phyloP scores from a whole-genome alignment of 495 filamentous ascomycete species.

The Daldinia vernicosa region DNA sequence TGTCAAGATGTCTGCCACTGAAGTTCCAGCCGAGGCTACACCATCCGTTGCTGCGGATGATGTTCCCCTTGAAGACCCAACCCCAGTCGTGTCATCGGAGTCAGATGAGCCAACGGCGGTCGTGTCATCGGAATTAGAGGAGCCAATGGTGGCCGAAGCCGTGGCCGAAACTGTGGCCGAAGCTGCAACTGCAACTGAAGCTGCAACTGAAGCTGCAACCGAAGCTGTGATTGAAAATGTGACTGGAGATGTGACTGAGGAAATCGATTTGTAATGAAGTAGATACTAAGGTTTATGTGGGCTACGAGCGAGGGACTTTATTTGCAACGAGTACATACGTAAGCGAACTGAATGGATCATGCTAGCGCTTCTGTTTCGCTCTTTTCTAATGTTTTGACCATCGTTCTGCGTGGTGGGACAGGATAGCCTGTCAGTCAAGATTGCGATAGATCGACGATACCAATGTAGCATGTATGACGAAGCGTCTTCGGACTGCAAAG shows the following conservation, averaged over 20 bases:
- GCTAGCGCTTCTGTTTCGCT: constrained; percentile 9
- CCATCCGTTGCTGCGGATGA: constrained; percentile 28
- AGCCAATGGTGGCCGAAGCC: background rate
- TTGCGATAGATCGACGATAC: constrained; percentile 47
- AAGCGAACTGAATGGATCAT: constrained; percentile 13
- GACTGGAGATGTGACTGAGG: background rate
- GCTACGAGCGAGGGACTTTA: constrained; percentile 3
- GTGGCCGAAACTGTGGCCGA: background rate
- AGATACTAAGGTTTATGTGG: background rate
- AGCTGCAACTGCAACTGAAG: too few relatives aligned
- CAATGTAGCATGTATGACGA: constrained; percentile 36
- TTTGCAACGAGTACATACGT: constrained; percentile 27
- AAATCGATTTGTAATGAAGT: background rate
- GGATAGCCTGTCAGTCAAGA: constrained; percentile 26
- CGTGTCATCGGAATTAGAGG: background rate
- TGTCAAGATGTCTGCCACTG: constrained; percentile 38
- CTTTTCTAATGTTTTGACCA: constrained; percentile 16
- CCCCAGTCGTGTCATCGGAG: background rate
- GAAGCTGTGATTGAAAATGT: too few relatives aligned
- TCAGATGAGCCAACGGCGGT: background rate
- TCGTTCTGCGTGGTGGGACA: constrained; percentile 28
- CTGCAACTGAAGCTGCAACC: background rate
- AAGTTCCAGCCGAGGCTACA: constrained; percentile 7
- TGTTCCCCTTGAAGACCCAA: background rate
- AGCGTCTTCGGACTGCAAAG: background rate